A percentile compares a stretch with the other conserved stretches of the same genome.
Evolutionary conservation across 2,329 filamentous ascomycete genomes (phyloP).

Genomic region (Ceratocystis eucalypticola): DNA sequence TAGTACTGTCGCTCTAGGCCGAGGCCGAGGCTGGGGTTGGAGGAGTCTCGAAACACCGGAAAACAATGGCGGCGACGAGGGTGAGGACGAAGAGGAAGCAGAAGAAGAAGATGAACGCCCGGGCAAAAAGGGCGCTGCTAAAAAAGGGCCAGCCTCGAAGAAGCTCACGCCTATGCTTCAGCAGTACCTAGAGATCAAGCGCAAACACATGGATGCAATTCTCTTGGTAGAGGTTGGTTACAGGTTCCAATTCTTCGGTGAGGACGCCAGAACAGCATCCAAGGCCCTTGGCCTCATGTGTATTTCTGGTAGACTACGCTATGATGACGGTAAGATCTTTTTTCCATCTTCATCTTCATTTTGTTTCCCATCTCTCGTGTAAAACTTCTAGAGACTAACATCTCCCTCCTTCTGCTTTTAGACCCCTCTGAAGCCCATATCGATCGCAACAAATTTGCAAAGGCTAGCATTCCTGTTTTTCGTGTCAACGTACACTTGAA

Average conservation of each 20-base stretch:
- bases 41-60: slow-evolving; percentile 41
- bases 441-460: slow-evolving; percentile 62
- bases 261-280: slow-evolving; percentile 78
- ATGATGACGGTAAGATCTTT: slow-evolving; percentile 59
- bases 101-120: slow-evolving; percentile 41
- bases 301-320: slow-evolving; percentile 88
- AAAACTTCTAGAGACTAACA: slow-evolving; percentile 6
- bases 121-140: slow-evolving; percentile 31
- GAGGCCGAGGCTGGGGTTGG: slow-evolving; percentile 40
- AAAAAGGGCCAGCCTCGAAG: slow-evolving; percentile 34
- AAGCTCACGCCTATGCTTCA: slow-evolving; percentile 92
- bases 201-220: slow-evolving; percentile 75
- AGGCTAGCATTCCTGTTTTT: slow-evolving; percentile 88
- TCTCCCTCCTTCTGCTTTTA: slow-evolving; percentile 25
- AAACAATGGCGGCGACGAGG: slow-evolving; percentile 42
- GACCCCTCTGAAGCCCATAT: slow-evolving; percentile 84
- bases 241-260: slow-evolving; percentile 94
- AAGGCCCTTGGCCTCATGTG: slow-evolving; percentile 91
- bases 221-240: slow-evolving; percentile 93
- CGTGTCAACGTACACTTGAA: slow-evolving; percentile 88
- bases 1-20: slow-evolving; percentile 55
- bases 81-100: slow-evolving; percentile 39
- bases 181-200: slow-evolving; percentile 88
- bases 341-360: slow-evolving; percentile 16
- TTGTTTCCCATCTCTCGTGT: not conserved